A percentile compares a stretch with the other conserved stretches of the same genome.
These are phyloP conservation scores for Paraphoma sp. DNA, from an alignment of 2,329 filamentous ascomycete species.

Conservation along the genomic window DNA sequence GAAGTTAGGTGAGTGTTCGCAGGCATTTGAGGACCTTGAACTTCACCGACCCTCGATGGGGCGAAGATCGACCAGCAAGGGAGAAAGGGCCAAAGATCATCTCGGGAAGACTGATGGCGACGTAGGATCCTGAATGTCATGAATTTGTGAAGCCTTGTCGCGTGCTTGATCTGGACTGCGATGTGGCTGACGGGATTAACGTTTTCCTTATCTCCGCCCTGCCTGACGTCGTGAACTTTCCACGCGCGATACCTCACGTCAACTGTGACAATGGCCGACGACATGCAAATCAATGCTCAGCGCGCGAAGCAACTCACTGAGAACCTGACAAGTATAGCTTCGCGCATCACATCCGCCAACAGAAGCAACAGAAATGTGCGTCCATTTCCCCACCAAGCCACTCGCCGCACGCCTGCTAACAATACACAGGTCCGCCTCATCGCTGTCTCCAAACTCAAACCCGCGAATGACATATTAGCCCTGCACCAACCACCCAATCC, in stretches of 20 bases:
- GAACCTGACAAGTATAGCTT: slow-evolving; percentile 51
- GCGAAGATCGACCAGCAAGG: not conserved
- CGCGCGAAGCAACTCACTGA: slow-evolving; percentile 55
- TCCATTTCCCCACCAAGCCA: not conserved
- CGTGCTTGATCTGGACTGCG: too few species aligned
- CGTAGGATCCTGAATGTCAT: too few species aligned
- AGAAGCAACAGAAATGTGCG: slow-evolving; percentile 40
- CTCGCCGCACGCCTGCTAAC: slow-evolving; percentile 8
- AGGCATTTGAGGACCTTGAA: not conserved
- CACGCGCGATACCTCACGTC: slow-evolving; percentile 14
- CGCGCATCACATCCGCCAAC: slow-evolving; percentile 50
- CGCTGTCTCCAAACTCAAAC: slow-evolving; percentile 96
- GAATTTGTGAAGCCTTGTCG: too few species aligned
- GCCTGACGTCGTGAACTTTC: slow-evolving; percentile 26
- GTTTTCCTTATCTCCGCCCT: slow-evolving; percentile 12
- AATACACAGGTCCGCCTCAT: slow-evolving; percentile 76
- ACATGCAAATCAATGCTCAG: slow-evolving; percentile 51
- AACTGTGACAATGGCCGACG: slow-evolving; percentile 39
- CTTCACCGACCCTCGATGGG: not conserved
- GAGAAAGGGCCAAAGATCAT: not conserved
- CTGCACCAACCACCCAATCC: slow-evolving; percentile 66
- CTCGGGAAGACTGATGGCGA: too few species aligned
- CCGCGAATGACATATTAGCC: slow-evolving; percentile 86
- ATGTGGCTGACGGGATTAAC: slow-evolving; percentile 19
- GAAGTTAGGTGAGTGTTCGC: slow-evolving; percentile 1